phyloP scores from a whole-genome alignment of 2,329 filamentous ascomycete genomes.

The Plenodomus biglobosus region DNA sequence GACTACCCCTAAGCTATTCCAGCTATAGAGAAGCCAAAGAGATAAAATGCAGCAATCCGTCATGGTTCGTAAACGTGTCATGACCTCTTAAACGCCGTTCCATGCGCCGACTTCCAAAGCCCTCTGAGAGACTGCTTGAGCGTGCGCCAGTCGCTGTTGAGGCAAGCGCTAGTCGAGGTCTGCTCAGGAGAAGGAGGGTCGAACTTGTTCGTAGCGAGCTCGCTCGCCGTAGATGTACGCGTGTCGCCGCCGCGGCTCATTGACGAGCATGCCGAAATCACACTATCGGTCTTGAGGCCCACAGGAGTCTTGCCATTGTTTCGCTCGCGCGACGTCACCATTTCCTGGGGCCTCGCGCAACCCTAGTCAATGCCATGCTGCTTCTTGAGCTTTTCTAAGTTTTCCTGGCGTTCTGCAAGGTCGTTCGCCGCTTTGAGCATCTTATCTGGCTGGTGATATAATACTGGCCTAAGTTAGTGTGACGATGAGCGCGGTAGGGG shows the following conservation, averaged over 20 bases:
- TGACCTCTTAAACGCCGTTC: conserved; percentile 38
- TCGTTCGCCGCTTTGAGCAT: conserved; percentile 89
- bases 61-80: conserved; percentile 25
- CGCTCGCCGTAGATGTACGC: conserved; percentile 28
- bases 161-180: conserved; percentile 24
- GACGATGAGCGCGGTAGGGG: neutral
- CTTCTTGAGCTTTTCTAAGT: conserved; percentile 96
- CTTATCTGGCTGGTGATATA: conserved; percentile 78
- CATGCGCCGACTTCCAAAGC: conserved; percentile 37
- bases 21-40: neutral
- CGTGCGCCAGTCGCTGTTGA: conserved; percentile 36
- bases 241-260: conserved; percentile 25
- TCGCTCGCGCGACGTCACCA: conserved; percentile 37
- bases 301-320: conserved; percentile 38
- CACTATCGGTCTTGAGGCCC: conserved; percentile 40
- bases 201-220: conserved; percentile 28
- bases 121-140: conserved; percentile 36
- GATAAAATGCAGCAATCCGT: conserved; percentile 1
- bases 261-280: conserved; percentile 28
- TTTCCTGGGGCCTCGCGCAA: conserved; percentile 53
- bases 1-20: neutral
- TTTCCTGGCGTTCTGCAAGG: conserved; percentile 89
- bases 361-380: conserved; percentile 96
- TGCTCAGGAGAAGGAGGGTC: conserved; percentile 13
- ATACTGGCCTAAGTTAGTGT: conserved; percentile 50